Percentiles rank a stretch among this genome's conserved stretches.
Conservation (phyloP, 202 grass and related monocot genomes). For the Panicum hallii region DNA sequence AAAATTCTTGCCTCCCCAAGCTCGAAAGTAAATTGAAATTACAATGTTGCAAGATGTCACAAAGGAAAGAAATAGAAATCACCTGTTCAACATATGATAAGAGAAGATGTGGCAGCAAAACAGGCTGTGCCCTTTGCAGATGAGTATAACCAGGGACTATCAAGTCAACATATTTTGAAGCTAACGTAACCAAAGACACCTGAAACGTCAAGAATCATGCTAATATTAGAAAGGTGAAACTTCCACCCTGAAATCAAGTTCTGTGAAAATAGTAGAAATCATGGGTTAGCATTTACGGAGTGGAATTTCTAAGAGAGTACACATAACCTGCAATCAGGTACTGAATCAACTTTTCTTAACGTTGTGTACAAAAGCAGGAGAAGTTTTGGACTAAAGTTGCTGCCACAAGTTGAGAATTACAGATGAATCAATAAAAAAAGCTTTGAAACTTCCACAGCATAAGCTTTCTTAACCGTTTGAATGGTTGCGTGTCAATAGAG, state of each 20-base stretch:
- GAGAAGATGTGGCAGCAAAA: slow-evolving; percentile 88
- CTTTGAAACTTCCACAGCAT: neutral
- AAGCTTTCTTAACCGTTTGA: neutral
- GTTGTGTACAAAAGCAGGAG: neutral
- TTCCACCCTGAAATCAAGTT: neutral
- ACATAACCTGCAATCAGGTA: slow-evolving; percentile 24
- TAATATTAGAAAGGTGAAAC: slow-evolving; percentile 20
- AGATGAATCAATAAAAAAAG: neutral
- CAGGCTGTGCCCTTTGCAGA: slow-evolving; percentile 93
- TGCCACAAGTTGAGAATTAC: neutral
- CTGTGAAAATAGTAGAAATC: neutral
- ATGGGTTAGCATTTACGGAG: neutral
- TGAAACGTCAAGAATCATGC: slow-evolving; percentile 60
- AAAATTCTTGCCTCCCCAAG: neutral
- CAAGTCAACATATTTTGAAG: slow-evolving; percentile 80
- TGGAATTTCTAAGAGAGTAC: slow-evolving; percentile 16
- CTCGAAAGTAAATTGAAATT: slow-evolving; percentile 20
- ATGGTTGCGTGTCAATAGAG: neutral
- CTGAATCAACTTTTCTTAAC: slow-evolving; percentile 4
- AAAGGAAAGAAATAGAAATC: slow-evolving; percentile 3
- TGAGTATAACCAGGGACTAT: slow-evolving; percentile 99
- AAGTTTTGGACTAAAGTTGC: neutral
- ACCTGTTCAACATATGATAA: slow-evolving; percentile 99
- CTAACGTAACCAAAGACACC: slow-evolving; percentile 80
- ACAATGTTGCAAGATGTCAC: neutral